These are phyloP conservation scores for Apiospora kogelbergensis DNA, from an alignment of 2,329 filamentous ascomycete species.

Conservation along the genomic window DNA sequence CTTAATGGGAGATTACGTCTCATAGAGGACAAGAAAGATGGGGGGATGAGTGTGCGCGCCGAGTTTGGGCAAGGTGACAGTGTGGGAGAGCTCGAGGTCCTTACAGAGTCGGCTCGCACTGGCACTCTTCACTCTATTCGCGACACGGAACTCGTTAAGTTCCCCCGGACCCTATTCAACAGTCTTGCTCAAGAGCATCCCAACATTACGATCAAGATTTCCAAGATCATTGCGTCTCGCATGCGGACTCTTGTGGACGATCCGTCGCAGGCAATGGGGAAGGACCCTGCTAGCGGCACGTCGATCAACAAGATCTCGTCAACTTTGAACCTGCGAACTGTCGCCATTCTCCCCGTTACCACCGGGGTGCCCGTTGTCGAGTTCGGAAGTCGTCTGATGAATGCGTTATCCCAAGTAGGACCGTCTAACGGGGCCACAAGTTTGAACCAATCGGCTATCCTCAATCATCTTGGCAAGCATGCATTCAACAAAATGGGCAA, in stretches of 20 bases:
- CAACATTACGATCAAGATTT: conserved; percentile 98
- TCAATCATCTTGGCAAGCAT: conserved; percentile 93
- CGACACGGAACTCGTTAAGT: conserved; percentile 94
- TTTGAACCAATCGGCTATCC: conserved; percentile 87
- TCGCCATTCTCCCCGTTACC: conserved; percentile 88
- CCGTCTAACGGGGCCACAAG: conserved; percentile 87
- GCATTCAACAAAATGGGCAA: conserved; percentile 98
- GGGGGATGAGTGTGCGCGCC: conserved; percentile 80
- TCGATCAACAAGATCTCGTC: conserved; percentile 72
- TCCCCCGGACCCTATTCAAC: conserved; percentile 94
- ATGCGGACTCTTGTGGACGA: conserved; percentile 90
- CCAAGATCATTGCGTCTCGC: conserved; percentile 93
- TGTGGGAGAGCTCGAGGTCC: conserved; percentile 92
- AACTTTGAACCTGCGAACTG: conserved; percentile 87
- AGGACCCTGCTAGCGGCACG: conserved; percentile 59
- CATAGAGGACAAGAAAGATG: conserved; percentile 78
- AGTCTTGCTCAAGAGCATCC: conserved; percentile 96
- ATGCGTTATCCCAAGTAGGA: conserved; percentile 85
- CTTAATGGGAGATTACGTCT: conserved; percentile 88
- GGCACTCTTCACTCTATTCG: conserved; percentile 94
- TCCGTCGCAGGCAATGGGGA: conserved; percentile 65
- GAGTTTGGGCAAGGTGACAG: conserved; percentile 98
- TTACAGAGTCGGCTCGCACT: conserved; percentile 89
- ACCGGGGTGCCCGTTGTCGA: conserved; percentile 91
- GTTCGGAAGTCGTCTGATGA: conserved; percentile 86